A percentile compares a stretch with the other conserved stretches of the same genome.
phyloP scores from a whole-genome alignment of 2,329 filamentous ascomycete genomes.

The Pyricularia sp. region DNA sequence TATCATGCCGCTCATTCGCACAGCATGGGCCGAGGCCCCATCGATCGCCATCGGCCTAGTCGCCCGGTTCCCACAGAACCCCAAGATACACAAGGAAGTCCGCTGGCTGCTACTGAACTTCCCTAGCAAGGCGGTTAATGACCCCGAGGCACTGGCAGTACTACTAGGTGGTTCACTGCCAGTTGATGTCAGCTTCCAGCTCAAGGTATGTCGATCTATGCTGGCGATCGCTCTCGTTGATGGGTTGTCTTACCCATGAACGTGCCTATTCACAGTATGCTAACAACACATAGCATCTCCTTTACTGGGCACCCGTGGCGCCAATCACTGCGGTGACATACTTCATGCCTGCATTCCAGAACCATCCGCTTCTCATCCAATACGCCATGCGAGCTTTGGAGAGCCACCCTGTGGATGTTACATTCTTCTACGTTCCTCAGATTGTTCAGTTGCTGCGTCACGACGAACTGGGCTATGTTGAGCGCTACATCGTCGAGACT shows the following conservation, averaged over 20 bases:
- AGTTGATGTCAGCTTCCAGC: slow-evolving; percentile 69
- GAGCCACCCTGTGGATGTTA: slow-evolving; percentile 89
- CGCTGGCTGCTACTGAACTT: slow-evolving; percentile 72
- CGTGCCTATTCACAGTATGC: slow-evolving; percentile 11
- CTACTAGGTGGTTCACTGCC: slow-evolving; percentile 71
- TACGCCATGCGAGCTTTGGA: slow-evolving; percentile 95
- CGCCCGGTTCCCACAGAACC: slow-evolving; percentile 71
- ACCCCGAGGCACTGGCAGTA: slow-evolving; percentile 75
- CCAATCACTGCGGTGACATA: slow-evolving; percentile 89
- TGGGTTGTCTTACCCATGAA: neutral
- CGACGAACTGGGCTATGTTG: slow-evolving; percentile 86
- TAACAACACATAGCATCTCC: slow-evolving; percentile 55
- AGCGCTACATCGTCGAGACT: slow-evolving; percentile 93
- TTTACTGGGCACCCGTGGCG: slow-evolving; percentile 90
- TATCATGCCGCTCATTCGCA: slow-evolving; percentile 57
- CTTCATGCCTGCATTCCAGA: slow-evolving; percentile 83
- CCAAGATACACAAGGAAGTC: slow-evolving; percentile 64
- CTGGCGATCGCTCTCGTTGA: neutral
- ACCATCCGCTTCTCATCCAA: slow-evolving; percentile 88
- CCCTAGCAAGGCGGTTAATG: slow-evolving; percentile 71
- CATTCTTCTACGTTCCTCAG: slow-evolving; percentile 98
- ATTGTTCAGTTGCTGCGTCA: slow-evolving; percentile 94
- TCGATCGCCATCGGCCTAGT: slow-evolving; percentile 80
- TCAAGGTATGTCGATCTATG: slow-evolving; percentile 47
- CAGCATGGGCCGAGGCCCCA: slow-evolving; percentile 81